These are phyloP conservation scores for Capsicum baccatum DNA, from an alignment of 257 asterid species.

Conservation along the genomic window DNA sequence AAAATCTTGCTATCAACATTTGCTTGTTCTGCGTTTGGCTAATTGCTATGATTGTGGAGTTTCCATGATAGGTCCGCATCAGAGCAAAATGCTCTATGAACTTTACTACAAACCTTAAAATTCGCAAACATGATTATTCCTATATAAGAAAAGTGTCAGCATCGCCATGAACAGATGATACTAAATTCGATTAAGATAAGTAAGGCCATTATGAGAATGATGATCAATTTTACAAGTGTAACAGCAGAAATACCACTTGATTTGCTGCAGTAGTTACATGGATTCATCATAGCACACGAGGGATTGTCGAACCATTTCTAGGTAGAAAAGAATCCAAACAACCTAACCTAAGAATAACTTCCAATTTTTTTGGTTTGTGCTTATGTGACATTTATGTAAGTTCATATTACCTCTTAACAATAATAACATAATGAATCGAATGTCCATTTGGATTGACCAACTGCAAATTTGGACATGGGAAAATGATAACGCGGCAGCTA, in stretches of 20 bases:
- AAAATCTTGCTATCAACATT: not conserved
- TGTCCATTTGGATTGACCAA: not conserved
- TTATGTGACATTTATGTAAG: too few relatives aligned
- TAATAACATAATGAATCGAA: too few relatives aligned
- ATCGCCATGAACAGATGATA: not conserved
- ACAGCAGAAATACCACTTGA: conserved; percentile 1
- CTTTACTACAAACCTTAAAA: not conserved
- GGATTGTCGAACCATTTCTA: not conserved
- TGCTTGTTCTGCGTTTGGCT: not conserved
- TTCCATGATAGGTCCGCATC: not conserved
- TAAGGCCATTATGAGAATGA: not conserved
- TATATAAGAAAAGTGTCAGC: not conserved
- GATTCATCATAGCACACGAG: not conserved
- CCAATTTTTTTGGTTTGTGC: too few relatives aligned
- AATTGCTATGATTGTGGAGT: not conserved
- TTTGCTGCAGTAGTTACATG: not conserved
- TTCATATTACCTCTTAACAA: too few relatives aligned
- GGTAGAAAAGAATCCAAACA: conserved; percentile 4
- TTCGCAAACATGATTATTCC: not conserved
- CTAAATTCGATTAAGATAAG: not conserved
- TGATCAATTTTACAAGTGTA: not conserved
- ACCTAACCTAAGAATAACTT: not conserved
- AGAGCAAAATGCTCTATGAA: not conserved
- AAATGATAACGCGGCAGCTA: not conserved
- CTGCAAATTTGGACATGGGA: not conserved